Evolutionary conservation across 805 yeast genomes (phyloP).

Genomic region (Ogataea allantospora): DNA sequence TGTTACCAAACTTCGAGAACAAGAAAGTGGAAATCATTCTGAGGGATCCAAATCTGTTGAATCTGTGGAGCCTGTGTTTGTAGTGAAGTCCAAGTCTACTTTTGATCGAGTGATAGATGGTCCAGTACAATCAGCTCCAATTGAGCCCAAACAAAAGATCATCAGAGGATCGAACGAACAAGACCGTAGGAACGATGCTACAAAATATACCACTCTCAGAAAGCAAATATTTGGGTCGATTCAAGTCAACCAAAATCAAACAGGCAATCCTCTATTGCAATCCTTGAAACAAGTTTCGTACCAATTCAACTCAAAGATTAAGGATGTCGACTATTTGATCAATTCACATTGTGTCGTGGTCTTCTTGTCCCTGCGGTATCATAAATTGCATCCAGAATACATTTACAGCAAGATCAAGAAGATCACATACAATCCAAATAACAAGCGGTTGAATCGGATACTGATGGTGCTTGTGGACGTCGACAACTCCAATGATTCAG

Average conservation of each 20-base stretch:
- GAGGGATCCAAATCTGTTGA: background rate
- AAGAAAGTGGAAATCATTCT: constrained; percentile 14
- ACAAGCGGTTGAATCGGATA: constrained; percentile 38
- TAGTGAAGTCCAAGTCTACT: constrained; percentile 3
- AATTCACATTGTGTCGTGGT: constrained; percentile 54
- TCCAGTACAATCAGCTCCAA: background rate
- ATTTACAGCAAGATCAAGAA: constrained; percentile 54
- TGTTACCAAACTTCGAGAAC: constrained; percentile 58
- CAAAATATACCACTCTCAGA: constrained; percentile 17
- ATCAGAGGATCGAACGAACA: constrained; percentile 16
- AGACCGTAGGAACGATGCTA: constrained; percentile 17
- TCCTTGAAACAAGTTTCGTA: constrained; percentile 50
- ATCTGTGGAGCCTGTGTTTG: background rate
- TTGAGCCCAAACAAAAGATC: constrained; percentile 8
- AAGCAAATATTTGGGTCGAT: constrained; percentile 37
- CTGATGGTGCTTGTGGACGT: constrained; percentile 65
- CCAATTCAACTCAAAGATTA: constrained; percentile 50
- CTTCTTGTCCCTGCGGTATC: constrained; percentile 68
- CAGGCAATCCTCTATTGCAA: constrained; percentile 67
- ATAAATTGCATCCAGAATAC: constrained; percentile 75
- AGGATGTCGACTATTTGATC: constrained; percentile 63
- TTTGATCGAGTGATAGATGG: constrained; percentile 9
- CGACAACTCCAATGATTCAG: constrained; percentile 49
- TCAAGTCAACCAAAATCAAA: constrained; percentile 63
- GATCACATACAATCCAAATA: constrained; percentile 24